Base-by-base conservation (phyloP, 352 stramenopile genomes). In the Thraustochytrium aureum region DNA sequence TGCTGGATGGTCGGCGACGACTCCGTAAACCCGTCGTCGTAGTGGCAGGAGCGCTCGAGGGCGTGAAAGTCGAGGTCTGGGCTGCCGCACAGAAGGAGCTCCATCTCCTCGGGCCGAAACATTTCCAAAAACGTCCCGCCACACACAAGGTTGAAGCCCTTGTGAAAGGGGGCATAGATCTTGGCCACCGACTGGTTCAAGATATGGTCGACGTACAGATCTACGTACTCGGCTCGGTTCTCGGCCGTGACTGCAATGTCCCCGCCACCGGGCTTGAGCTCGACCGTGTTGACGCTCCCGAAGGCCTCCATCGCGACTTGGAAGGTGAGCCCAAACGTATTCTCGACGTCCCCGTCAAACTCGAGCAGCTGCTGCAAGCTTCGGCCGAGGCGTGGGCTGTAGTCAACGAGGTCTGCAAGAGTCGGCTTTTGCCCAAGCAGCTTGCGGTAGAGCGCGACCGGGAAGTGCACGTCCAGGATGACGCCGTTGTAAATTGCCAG, bases 141-240 rank as follows among this genome's bases (percentile, higher is more conserved):
- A 73, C 98, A 91, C 1, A 99, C 92, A 43, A 92, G 88, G 79
- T 95, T 92, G n/a, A 99, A 87, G 2, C 95, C 95, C 45, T 90
- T 87, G 33, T 96, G 85, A 73, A 99, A 94, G 22, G 89, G 88
- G 3, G 89, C 85, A 54, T 97, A 94, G 82, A 98, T 94, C 56
- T 92, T 84, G 30, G 89, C 75, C 41, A 99, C 91, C 42, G 87
- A 92, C 65, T 93, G 89, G 33, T 97, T 93, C 3, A 79, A 56
- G 86, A 99, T 90, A 43, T 96, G 89, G 87, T 96, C 94, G 72
- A 96, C 91, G 30, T 98, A 90, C 64, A 98, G 89, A 22, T 93
- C 85, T 47, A 99, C 88, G 86, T 99, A 99, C 84, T 97, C 92
- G 56, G 96, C 89, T 72, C 95, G 96, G 87, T 99, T 99, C 22